Evolutionary conservation across 495 filamentous ascomycete species (phyloP).

Genomic region (Penicillium malachiteum): DNA sequence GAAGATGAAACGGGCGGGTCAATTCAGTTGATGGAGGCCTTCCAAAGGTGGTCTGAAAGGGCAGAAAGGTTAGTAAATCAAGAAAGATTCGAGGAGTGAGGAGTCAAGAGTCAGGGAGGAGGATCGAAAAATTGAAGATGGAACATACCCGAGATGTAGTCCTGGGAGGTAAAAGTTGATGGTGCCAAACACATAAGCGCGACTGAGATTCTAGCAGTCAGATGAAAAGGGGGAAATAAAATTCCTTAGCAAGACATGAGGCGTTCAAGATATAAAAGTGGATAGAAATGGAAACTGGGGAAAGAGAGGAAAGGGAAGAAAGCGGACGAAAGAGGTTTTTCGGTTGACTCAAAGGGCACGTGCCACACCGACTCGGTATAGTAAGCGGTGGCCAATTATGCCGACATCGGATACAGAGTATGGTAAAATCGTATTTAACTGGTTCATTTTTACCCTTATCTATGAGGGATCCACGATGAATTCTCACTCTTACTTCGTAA

Average conservation of each 20-base stretch:
- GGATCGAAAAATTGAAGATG: neutral
- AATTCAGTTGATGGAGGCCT: conserved; percentile 78
- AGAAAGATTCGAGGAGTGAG: conserved; percentile 34
- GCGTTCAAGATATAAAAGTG: conserved; percentile 3
- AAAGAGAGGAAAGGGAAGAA: conserved; percentile 21
- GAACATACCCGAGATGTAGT: conserved; percentile 80
- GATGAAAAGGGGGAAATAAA: conserved; percentile 17
- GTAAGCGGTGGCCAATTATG: conserved; percentile 31
- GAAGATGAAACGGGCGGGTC: conserved; percentile 15
- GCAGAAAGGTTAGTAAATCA: conserved; percentile 16
- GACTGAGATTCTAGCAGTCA: conserved; percentile 46
- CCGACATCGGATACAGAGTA: conserved; percentile 12
- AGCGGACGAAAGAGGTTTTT: conserved; percentile 22
- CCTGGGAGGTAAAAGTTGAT: conserved; percentile 96
- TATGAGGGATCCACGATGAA: neutral
- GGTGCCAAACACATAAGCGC: conserved; percentile 94
- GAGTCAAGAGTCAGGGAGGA: neutral
- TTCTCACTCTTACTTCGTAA: no score
- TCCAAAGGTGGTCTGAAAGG: conserved; percentile 90
- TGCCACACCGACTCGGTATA: conserved; percentile 32
- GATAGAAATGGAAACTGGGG: conserved; percentile 12
- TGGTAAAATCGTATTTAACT: neutral
- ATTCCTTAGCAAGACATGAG: conserved; percentile 33
- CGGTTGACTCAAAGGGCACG: conserved; percentile 33
- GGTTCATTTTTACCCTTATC: neutral